Percentiles rank a stretch among this genome's conserved stretches.
These are phyloP conservation scores for Suhomyces terraborum DNA, from an alignment of 1,139 yeast species.

Conservation along the genomic window DNA sequence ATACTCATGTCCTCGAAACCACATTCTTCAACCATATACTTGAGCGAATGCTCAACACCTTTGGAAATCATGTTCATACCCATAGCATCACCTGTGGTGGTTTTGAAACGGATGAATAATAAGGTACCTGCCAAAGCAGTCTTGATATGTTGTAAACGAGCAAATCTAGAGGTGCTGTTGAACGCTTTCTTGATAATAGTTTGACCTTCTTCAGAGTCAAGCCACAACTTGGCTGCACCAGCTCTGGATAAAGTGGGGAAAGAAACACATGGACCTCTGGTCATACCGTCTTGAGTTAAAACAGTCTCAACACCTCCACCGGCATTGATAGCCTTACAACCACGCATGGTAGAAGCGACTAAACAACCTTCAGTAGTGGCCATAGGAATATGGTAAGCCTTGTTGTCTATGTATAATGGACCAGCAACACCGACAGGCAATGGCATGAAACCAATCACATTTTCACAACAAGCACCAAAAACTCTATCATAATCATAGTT, in stretches of 20 bases:
- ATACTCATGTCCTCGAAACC: constrained; percentile 95
- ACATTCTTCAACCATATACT: constrained; percentile 80
- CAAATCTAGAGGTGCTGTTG: constrained; percentile 96
- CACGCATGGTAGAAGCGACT: constrained; percentile 98
- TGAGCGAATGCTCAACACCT: constrained; percentile 89
- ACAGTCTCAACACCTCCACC: constrained; percentile 97
- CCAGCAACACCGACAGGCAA: constrained; percentile 98
- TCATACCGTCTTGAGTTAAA: constrained; percentile 95
- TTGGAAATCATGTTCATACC: constrained; percentile 99
- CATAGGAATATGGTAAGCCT: constrained; percentile 90
- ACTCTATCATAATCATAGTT: constrained; percentile 93
- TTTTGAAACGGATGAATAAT: constrained; percentile 85
- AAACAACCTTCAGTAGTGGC: constrained; percentile 99
- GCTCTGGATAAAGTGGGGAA: constrained; percentile 83
- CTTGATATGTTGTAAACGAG: constrained; percentile 85
- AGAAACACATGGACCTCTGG: constrained; percentile 96
- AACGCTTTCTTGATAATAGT: constrained; percentile 80
- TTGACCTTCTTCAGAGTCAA: constrained; percentile 95
- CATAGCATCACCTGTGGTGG: constrained; percentile 99
- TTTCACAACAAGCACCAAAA: constrained; percentile 98
- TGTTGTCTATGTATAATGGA: constrained; percentile 87
- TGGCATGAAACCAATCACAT: constrained; percentile 95
- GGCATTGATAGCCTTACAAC: constrained; percentile 95
- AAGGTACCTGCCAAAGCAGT: constrained; percentile 96
- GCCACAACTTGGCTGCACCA: constrained; percentile 93